Conservation (phyloP, 2,329 filamentous ascomycete genomes). For the Balansia obtecta region DNA sequence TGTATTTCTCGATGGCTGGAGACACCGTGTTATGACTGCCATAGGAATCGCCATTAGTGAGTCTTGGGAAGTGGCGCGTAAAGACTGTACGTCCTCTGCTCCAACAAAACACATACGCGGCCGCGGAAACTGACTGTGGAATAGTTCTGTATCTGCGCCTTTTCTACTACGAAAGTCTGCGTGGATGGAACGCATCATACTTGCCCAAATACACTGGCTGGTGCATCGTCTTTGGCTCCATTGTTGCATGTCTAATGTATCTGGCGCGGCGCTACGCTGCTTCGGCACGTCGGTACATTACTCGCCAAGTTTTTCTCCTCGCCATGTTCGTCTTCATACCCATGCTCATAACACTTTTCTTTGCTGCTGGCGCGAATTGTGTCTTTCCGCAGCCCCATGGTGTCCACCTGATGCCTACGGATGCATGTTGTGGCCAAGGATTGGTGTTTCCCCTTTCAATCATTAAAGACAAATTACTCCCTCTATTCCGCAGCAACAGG, state of each 20-base stretch:
- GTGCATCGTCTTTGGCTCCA: background rate
- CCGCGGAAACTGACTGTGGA: background rate
- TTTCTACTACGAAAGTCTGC: conserved; percentile 7
- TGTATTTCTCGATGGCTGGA: conserved; percentile 7
- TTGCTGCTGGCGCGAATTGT: conserved; percentile 5
- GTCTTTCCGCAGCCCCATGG: conserved; percentile 2
- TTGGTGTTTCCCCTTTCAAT: conserved; percentile 3
- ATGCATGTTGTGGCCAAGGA: conserved; percentile 7
- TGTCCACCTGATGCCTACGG: conserved; percentile 4
- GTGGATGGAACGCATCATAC: conserved; percentile 6
- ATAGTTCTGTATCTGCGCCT: conserved; percentile 7
- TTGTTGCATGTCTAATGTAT: background rate
- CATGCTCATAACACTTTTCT: conserved; percentile 6
- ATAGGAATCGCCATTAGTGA: background rate
- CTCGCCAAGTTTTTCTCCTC: background rate
- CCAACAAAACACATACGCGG: too few species aligned
- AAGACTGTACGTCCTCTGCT: background rate
- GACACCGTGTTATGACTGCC: conserved; percentile 1
- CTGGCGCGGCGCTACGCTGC: background rate
- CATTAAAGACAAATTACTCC: conserved; percentile 1
- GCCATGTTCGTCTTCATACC: conserved; percentile 1
- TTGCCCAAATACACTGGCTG: conserved; percentile 4
- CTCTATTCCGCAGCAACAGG: background rate
- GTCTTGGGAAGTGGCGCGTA: background rate
- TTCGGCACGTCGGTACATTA: background rate